Evolutionary conservation across 2,329 filamentous ascomycete species (phyloP), one percentile per base, ranked within the genome.

Genomic region (Grosmannia clavigera): DNA sequence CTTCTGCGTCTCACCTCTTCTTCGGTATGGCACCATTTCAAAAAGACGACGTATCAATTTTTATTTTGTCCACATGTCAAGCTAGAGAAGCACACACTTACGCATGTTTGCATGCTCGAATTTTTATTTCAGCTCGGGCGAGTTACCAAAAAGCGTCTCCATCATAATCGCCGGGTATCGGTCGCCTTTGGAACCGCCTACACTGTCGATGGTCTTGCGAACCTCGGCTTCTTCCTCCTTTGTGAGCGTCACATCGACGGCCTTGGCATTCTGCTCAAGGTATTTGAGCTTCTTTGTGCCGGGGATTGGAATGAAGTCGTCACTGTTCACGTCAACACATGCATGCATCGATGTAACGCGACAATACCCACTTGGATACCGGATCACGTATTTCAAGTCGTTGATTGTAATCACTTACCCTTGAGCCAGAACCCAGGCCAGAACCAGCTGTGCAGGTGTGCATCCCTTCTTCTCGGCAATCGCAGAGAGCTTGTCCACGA

Each of bases 351-450:
- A 40, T 16, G 38, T 40, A 16, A 40, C 12, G 38, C 38, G 5
- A 16, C 38, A 16, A 5, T 5, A 35, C 11, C 33, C 33, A 35
- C 33, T 11, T 35, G 6, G 33, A 35, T 35, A 9, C 33, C 10
- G 33, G 33, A 35, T 35, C 33, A 35, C 33, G 33, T 9, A 35
- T 35, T 10, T 9, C 11, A 7, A 9, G 33, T 35, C 33, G 7
- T 35, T 10, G 0, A 11, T 0, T 35, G 33, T 35, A 9, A 22
- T 22, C 48, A 29, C 48, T 14, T 27, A 51, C 48, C 48, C 25
- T 65, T 86, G 82, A 5, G 77, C 77, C 63, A 84, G 65, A 60
- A 87, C 64, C 83, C 84, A 88, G 0, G 84, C 83, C 33, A 87
- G 72, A 1, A 81, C 78, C 33, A 88, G 67, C 66, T 88, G 79